These are phyloP conservation scores for Podaxis carcinomalis DNA, from an alignment of 768 basidiomycete species.

Conservation along the genomic window DNA sequence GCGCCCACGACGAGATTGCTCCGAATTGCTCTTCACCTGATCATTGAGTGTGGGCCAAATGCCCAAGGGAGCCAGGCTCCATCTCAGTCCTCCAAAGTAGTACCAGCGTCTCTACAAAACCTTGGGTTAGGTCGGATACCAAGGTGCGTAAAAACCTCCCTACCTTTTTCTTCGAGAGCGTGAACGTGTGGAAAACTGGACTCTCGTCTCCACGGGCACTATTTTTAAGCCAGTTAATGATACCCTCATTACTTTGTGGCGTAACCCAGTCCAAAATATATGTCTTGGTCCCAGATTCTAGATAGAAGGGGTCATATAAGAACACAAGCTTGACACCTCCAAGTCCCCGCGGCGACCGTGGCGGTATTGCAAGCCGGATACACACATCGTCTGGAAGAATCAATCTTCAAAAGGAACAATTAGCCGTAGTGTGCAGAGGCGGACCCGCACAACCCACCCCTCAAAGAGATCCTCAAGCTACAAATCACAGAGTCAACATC, in stretches of 20 bases:
- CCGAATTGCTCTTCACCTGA: conserved; percentile 23
- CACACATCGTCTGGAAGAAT: conserved; percentile 32
- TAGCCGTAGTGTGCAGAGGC: neutral
- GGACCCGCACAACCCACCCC: neutral
- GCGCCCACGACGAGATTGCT: neutral
- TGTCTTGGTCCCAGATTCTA: conserved; percentile 40
- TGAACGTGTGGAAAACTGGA: conserved; percentile 45
- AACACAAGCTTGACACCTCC: conserved; percentile 35
- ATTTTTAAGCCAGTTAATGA: conserved; percentile 28
- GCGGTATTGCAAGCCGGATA: conserved; percentile 36
- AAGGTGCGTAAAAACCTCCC: conserved; percentile 6
- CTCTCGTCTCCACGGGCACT: conserved; percentile 16
- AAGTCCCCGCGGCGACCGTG: conserved; percentile 11
- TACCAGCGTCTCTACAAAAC: conserved; percentile 38
- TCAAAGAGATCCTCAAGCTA: conserved; percentile 3
- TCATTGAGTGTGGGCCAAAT: conserved; percentile 35
- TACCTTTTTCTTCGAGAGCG: conserved; percentile 42
- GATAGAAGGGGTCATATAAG: conserved; percentile 49
- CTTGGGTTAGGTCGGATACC: conserved; percentile 4
- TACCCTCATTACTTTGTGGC: conserved; percentile 24
- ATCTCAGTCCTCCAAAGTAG: conserved; percentile 48
- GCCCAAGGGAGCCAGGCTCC: conserved; percentile 27
- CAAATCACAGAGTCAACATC: neutral
- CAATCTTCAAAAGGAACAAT: conserved; percentile 22
- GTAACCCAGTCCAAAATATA: conserved; percentile 54